Evolutionary conservation across 2,329 filamentous ascomycete species (phyloP).

Genomic region (Cadophora sp.): DNA sequence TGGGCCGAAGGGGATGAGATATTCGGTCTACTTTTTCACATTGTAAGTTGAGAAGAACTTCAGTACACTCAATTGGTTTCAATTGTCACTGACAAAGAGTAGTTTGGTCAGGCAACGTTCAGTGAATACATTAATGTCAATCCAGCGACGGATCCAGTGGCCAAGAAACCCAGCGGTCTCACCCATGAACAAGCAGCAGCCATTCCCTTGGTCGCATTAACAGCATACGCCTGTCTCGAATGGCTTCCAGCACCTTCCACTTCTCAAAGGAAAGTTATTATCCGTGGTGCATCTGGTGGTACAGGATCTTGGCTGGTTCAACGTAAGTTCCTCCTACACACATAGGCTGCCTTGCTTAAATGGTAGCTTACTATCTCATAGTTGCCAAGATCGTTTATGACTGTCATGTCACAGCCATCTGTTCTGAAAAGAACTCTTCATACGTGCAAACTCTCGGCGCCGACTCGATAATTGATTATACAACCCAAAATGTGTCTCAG

Average conservation of each 20-base stretch:
- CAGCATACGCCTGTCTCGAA: conserved; percentile 46
- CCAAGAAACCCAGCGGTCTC: conserved; percentile 49
- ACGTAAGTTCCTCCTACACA: conserved; percentile 25
- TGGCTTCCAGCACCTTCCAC: conserved; percentile 36
- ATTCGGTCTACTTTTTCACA: conserved; percentile 44
- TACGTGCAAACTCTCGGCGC: conserved; percentile 40
- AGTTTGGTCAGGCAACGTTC: conserved; percentile 44
- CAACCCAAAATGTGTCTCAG: conserved; percentile 31
- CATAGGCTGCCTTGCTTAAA: background rate
- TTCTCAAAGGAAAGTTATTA: conserved; percentile 36
- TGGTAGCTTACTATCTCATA: conserved; percentile 20
- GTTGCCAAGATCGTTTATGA: conserved; percentile 41
- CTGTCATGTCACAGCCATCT: conserved; percentile 43
- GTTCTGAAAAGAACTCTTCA: conserved; percentile 39
- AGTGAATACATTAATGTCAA: conserved; percentile 42
- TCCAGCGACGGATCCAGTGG: conserved; percentile 37
- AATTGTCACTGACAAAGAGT: background rate
- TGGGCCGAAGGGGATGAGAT: conserved; percentile 48
- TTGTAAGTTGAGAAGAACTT: conserved; percentile 30
- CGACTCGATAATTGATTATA: conserved; percentile 43
- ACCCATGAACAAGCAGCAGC: conserved; percentile 53
- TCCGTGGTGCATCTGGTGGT: conserved; percentile 42
- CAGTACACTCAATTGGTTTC: background rate
- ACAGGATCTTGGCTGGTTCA: conserved; percentile 43
- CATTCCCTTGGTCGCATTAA: conserved; percentile 52